Percentiles rank a stretch among this genome's conserved stretches.
These are phyloP conservation scores for Fusarium devonianum DNA, from an alignment of 2,329 filamentous ascomycete genomes.

Conservation along the genomic window DNA sequence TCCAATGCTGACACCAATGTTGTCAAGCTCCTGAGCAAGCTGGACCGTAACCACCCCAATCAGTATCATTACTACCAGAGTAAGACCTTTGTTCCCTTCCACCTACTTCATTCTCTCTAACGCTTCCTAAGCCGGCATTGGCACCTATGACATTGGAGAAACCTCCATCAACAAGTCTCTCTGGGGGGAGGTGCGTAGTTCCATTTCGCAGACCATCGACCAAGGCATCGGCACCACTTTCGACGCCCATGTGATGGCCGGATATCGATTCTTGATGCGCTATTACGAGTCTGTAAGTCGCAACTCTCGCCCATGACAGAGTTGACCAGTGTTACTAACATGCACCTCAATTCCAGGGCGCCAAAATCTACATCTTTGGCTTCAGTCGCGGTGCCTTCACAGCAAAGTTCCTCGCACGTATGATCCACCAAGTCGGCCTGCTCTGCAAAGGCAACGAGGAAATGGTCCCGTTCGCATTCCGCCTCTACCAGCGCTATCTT, in stretches of 20 bases:
- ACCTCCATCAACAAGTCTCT: slow-evolving; percentile 50
- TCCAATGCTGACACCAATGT: slow-evolving; percentile 61
- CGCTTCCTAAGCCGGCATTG: slow-evolving; percentile 52
- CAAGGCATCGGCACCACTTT: slow-evolving; percentile 56
- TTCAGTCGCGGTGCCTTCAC: slow-evolving; percentile 62
- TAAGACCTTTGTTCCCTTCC: slow-evolving; percentile 30
- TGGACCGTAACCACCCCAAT: slow-evolving; percentile 53
- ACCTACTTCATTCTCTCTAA: background rate
- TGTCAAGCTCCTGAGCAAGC: slow-evolving; percentile 56
- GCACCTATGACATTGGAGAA: slow-evolving; percentile 57
- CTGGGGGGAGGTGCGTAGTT: slow-evolving; percentile 46
- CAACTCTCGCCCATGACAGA: fast-evolving
- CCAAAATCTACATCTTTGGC: slow-evolving; percentile 62
- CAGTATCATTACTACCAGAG: slow-evolving; percentile 61
- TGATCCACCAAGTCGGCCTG: slow-evolving; percentile 58
- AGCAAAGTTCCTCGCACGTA: slow-evolving; percentile 60
- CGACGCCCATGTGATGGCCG: slow-evolving; percentile 59
- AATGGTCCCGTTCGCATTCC: slow-evolving; percentile 59
- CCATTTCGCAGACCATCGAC: slow-evolving; percentile 51
- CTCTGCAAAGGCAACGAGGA: slow-evolving; percentile 61
- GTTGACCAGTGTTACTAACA: background rate
- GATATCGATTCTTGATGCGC: slow-evolving; percentile 63
- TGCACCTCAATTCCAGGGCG: slow-evolving; percentile 42
- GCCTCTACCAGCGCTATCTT: slow-evolving; percentile 52
- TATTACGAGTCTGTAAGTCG: slow-evolving; percentile 54